Evolutionary conservation across 495 filamentous ascomycete species (phyloP).

Genomic region (Hypomontagnella monticulosa): DNA sequence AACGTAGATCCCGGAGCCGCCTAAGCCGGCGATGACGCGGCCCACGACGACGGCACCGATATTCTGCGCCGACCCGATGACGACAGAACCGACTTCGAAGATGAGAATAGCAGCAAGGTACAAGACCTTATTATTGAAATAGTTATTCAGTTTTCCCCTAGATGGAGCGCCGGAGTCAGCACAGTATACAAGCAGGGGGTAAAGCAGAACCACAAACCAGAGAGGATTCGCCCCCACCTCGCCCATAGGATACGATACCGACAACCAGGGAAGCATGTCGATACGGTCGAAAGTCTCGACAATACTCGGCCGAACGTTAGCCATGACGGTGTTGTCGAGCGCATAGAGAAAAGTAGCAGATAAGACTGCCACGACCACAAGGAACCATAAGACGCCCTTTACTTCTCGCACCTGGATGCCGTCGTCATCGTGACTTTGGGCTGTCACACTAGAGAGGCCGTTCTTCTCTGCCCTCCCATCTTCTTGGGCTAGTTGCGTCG

Average conservation of each 20-base stretch:
- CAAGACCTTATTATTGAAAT: constrained; percentile 44
- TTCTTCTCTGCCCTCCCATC: no score
- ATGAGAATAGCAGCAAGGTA: constrained; percentile 47
- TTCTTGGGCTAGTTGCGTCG: no score
- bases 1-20: constrained; percentile 60
- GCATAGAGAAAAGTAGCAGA: constrained; percentile 59
- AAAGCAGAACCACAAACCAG: constrained; percentile 9
- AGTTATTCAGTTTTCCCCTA: constrained; percentile 51
- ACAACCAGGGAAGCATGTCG: constrained; percentile 62
- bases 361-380: constrained; percentile 55
- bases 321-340: constrained; percentile 67
- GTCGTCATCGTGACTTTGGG: no score
- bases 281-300: constrained; percentile 57
- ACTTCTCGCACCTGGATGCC: no score
- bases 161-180: no score
- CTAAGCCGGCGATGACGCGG: constrained; percentile 51
- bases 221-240: constrained; percentile 53
- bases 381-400: constrained; percentile 36
- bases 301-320: constrained; percentile 62
- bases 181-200: no score
- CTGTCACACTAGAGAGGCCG: no score
- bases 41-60: constrained; percentile 63
- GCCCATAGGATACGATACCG: constrained; percentile 59
- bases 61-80: constrained; percentile 62
- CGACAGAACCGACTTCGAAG: constrained; percentile 61